Conservation (phyloP, 495 filamentous ascomycete species). For the Penicillium maclennaniae region DNA sequence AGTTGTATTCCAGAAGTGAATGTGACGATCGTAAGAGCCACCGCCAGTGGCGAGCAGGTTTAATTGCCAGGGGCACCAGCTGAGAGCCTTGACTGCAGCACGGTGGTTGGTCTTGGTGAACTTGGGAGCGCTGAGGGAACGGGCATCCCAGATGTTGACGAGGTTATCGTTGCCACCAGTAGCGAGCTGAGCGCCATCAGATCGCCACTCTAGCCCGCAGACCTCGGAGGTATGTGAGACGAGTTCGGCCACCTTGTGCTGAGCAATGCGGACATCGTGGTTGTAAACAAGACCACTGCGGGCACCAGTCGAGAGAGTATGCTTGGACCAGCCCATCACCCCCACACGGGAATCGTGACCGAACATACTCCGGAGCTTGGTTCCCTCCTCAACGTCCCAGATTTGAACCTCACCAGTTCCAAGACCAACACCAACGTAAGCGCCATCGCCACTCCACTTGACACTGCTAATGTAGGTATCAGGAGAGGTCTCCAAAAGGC, state of each 20-base stretch:
- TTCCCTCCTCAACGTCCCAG: conserved; percentile 95
- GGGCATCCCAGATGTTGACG: conserved; percentile 98
- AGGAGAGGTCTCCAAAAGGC: conserved; percentile 75
- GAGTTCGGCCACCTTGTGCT: conserved; percentile 97
- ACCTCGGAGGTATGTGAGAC: conserved; percentile 96
- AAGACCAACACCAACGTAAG: conserved; percentile 92
- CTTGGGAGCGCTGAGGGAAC: conserved; percentile 86
- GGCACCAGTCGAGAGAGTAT: conserved; percentile 90
- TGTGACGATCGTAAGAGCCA: conserved; percentile 93
- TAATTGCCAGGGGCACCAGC: conserved; percentile 98
- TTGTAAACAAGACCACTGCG: conserved; percentile 96
- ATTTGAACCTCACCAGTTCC: conserved; percentile 97
- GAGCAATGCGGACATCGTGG: conserved; percentile 95
- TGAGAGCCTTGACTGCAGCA: conserved; percentile 94
- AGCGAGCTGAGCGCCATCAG: conserved; percentile 92
- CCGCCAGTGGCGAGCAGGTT: conserved; percentile 96
- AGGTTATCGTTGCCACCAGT: conserved; percentile 98
- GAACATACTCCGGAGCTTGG: conserved; percentile 95
- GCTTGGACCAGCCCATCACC: conserved; percentile 98
- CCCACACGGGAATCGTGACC: conserved; percentile 95
- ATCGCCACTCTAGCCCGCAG: conserved; percentile 94
- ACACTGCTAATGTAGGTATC: conserved; percentile 98
- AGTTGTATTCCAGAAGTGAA: conserved; percentile 99
- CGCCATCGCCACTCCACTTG: conserved; percentile 97
- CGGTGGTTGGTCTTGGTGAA: conserved; percentile 99